These are phyloP conservation scores for Pyrrhoderma noxium DNA, from an alignment of 1,284 basidiomycete species.

Conservation along the genomic window DNA sequence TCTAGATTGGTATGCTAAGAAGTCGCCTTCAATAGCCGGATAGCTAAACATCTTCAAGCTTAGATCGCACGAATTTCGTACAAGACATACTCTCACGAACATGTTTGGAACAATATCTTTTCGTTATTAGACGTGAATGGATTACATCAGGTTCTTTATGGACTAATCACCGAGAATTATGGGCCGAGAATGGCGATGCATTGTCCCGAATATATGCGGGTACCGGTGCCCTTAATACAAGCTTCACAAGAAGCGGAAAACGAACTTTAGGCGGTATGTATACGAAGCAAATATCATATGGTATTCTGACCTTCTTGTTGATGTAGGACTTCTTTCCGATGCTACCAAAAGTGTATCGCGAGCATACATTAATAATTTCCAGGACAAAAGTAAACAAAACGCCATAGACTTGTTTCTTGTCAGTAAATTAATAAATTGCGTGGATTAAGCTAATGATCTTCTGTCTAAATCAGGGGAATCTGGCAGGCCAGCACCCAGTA, in stretches of 20 bases:
- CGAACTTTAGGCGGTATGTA: constrained; percentile 72
- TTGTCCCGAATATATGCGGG: constrained; percentile 92
- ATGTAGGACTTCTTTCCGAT: constrained; percentile 77
- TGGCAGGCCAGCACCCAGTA: constrained; percentile 82
- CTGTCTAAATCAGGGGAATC: constrained; percentile 64
- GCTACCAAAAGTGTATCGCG: constrained; percentile 94
- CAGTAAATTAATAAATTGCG: constrained; percentile 21
- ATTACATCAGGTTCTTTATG: constrained; percentile 66
- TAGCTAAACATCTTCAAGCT: constrained; percentile 37
- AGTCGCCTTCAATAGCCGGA: constrained; percentile 3
- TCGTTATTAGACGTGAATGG: constrained; percentile 68
- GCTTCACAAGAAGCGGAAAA: constrained; percentile 91
- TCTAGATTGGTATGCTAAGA: constrained; percentile 72
- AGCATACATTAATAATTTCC: constrained; percentile 98
- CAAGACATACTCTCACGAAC: constrained; percentile 85
- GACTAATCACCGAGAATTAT: constrained; percentile 85
- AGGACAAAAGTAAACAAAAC: constrained; percentile 90
- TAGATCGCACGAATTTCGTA: constrained; percentile 98
- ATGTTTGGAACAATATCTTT: constrained; percentile 68
- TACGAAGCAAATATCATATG: background rate
- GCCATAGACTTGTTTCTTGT: constrained; percentile 96
- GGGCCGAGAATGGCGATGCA: constrained; percentile 95
- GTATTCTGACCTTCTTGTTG: constrained; percentile 13
- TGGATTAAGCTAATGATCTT: background rate
- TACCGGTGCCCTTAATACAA: constrained; percentile 94